These are phyloP conservation scores for Chlorella variabilis DNA, from an alignment of 163 green algal species.

Conservation along the genomic window DNA sequence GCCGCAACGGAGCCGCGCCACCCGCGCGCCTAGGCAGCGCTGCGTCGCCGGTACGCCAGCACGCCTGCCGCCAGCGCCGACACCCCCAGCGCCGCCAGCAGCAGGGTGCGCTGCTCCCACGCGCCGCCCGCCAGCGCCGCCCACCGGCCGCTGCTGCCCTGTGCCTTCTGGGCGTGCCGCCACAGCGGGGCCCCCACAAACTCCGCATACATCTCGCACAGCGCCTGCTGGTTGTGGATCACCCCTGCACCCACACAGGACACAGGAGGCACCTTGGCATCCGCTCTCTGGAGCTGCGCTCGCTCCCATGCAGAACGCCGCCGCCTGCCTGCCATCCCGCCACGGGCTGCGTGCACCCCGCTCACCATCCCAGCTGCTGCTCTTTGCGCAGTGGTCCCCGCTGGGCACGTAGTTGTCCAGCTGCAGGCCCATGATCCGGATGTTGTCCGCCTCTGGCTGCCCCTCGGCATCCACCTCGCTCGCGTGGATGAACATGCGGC, in stretches of 20 bases:
- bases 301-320: not conserved
- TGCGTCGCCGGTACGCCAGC: no score
- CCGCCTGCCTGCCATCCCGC: constrained; percentile 6
- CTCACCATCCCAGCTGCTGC: constrained; percentile 25
- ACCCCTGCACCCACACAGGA: constrained; percentile 6
- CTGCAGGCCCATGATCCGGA: constrained; percentile 40
- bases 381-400: not conserved
- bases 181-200: constrained; percentile 36
- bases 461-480: constrained; percentile 22
- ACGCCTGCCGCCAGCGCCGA: not conserved
- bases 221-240: constrained; percentile 10
- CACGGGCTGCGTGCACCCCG: not conserved
- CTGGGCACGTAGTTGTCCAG: constrained; percentile 39
- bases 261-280: no score
- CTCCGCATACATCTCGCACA: constrained; percentile 36
- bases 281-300: no score
- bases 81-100: not conserved
- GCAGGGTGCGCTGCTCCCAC: not conserved
- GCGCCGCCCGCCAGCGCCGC: not conserved
- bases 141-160: not conserved
- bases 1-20: no score
- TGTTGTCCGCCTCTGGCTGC: constrained; percentile 27
- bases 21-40: no score
- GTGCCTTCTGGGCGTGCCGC: constrained; percentile 38
- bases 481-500: constrained; percentile 39